Conservation (phyloP, 2,329 filamentous ascomycete genomes). For the Sclerotinia trifoliorum region DNA sequence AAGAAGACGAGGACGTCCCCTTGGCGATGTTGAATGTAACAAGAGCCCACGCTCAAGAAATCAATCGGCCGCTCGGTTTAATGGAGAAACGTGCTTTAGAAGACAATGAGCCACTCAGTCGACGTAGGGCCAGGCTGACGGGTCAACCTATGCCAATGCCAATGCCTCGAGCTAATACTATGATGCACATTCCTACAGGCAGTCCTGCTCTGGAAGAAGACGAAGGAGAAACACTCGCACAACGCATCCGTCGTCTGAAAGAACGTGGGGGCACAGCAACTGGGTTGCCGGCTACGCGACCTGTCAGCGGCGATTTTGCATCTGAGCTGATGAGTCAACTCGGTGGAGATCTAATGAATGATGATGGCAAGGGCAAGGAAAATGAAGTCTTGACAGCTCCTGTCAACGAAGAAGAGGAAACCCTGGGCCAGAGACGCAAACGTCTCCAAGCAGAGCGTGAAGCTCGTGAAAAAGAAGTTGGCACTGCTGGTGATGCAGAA, state of each 20-base stretch:
- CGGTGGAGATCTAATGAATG: constrained; percentile 44
- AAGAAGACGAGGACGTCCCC: constrained; percentile 81
- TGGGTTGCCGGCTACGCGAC: constrained; percentile 42
- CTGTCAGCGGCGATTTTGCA: constrained; percentile 65
- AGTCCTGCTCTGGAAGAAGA: constrained; percentile 40
- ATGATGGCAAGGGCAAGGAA: constrained; percentile 38
- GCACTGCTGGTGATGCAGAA: constrained; percentile 26
- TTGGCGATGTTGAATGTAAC: constrained; percentile 75
- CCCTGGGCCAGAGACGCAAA: constrained; percentile 72
- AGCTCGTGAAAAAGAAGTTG: constrained; percentile 58
- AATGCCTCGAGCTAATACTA: constrained; percentile 34
- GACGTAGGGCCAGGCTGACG: constrained; percentile 37
- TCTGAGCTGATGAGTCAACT: constrained; percentile 67
- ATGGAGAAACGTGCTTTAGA: constrained; percentile 82
- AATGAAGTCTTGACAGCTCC: constrained; percentile 39
- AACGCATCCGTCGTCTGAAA: constrained; percentile 64
- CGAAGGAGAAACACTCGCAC: constrained; percentile 65
- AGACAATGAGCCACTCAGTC: constrained; percentile 73
- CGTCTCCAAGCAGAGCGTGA: constrained; percentile 70
- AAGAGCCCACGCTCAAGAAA: constrained; percentile 45
- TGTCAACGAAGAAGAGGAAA: constrained; percentile 65
- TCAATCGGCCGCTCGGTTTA: constrained; percentile 67
- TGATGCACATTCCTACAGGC: constrained; percentile 31
- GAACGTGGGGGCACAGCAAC: constrained; percentile 46
- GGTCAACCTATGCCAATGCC: constrained; percentile 29